Evolutionary conservation across 129 eudicot species (phyloP).

Genomic region (Artemisia annua): DNA sequence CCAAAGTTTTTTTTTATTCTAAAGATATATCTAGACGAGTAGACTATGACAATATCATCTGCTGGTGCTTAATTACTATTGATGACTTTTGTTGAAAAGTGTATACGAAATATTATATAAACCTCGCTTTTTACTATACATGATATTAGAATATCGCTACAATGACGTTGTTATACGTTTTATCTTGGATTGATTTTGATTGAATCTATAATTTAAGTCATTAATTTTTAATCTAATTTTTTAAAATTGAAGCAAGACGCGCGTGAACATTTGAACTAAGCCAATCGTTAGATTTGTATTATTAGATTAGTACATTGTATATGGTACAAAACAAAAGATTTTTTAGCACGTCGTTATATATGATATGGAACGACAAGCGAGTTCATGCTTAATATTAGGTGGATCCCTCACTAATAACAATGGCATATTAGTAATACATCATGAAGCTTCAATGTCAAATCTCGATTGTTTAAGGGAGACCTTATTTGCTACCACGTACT

Average conservation of each 20-base stretch:
- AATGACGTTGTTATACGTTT: neutral
- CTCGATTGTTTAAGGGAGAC: too few species aligned
- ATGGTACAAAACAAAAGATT: neutral
- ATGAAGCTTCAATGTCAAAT: too few species aligned
- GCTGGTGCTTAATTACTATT: neutral
- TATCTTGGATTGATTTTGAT: neutral
- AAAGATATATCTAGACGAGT: neutral
- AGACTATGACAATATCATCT: constrained; percentile 4
- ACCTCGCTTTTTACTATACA: neutral
- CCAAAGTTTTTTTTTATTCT: too few species aligned
- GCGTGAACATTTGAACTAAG: too few species aligned
- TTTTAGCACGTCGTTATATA: too few species aligned
- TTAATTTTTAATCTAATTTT: neutral
- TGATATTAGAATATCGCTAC: neutral
- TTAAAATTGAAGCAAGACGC: neutral
- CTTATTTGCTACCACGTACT: too few species aligned
- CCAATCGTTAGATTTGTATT: too few species aligned
- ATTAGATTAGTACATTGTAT: neutral
- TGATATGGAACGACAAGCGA: too few species aligned
- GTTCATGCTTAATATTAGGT: too few species aligned
- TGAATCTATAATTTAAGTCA: neutral
- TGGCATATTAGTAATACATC: too few species aligned
- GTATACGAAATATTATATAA: neutral
- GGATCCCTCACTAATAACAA: too few species aligned
- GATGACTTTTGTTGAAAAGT: constrained; percentile 4